Percentiles rank a stretch among this genome's conserved stretches.
These are phyloP conservation scores for Recurvomyces mirabilis DNA, from an alignment of 495 filamentous ascomycete genomes.

Conservation along the genomic window DNA sequence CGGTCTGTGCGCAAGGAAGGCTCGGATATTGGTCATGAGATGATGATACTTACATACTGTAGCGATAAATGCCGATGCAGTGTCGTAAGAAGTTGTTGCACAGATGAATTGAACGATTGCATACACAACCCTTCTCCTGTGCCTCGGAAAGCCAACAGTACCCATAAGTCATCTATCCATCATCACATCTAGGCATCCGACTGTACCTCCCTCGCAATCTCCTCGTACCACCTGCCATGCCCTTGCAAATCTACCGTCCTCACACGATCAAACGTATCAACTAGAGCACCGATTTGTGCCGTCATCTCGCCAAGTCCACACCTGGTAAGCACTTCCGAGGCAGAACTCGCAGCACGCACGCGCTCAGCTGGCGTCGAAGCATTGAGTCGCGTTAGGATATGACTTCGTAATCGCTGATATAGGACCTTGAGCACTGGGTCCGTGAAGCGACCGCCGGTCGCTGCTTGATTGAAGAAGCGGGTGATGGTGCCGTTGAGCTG, in stretches of 20 bases:
- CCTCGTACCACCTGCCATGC: constrained; percentile 74
- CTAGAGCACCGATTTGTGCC: constrained; percentile 66
- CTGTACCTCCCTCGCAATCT: constrained; percentile 34
- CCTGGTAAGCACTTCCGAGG: constrained; percentile 68
- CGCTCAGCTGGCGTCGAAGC: constrained; percentile 70
- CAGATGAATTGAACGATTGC: no score
- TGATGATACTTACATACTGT: no score
- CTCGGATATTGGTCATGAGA: no score
- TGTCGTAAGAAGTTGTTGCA: no score
- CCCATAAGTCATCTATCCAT: no score
- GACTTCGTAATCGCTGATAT: constrained; percentile 58
- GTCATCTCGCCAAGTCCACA: constrained; percentile 84
- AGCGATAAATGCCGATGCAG: no score
- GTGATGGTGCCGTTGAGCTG: constrained; percentile 44
- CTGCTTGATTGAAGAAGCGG: constrained; percentile 43
- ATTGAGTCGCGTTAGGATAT: constrained; percentile 64
- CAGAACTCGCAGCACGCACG: constrained; percentile 66
- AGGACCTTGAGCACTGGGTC: constrained; percentile 77
- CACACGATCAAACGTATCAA: constrained; percentile 65
- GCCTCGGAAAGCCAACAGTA: no score
- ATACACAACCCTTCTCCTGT: no score
- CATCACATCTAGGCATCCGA: no score
- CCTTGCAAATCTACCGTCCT: constrained; percentile 67
- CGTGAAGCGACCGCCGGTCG: constrained; percentile 35
- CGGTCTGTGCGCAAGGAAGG: no score